Evolutionary conservation across 2,329 filamentous ascomycete species (phyloP).

Genomic region (Botrytis porri): DNA sequence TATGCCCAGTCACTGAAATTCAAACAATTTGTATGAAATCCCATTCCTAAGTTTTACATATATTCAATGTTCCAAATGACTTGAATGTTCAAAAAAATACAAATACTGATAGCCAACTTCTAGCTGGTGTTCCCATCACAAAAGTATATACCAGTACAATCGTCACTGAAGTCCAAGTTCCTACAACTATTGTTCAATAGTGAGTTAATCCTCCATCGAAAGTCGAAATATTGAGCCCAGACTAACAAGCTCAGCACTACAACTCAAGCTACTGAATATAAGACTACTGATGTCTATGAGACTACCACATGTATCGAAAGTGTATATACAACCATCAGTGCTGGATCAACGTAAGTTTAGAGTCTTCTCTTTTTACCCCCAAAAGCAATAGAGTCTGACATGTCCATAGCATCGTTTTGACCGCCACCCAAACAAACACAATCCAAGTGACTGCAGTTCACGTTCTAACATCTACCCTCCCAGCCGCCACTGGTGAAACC

Average conservation of each 20-base stretch:
- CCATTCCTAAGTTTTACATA: background rate
- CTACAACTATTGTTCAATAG: slow-evolving; percentile 37
- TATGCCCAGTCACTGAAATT: slow-evolving; percentile 48
- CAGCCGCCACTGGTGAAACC: slow-evolving; percentile 30
- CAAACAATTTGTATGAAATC: slow-evolving; percentile 46
- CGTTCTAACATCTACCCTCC: slow-evolving; percentile 30
- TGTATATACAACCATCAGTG: slow-evolving; percentile 33
- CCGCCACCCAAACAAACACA: slow-evolving; percentile 45
- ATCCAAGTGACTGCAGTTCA: slow-evolving; percentile 42
- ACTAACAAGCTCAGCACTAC: slow-evolving; percentile 11
- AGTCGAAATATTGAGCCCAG: background rate
- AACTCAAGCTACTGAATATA: slow-evolving; percentile 2
- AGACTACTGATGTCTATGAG: slow-evolving; percentile 34
- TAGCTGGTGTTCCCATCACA: slow-evolving; percentile 43
- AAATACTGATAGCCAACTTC: slow-evolving; percentile 45
- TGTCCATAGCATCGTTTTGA: slow-evolving; percentile 35
- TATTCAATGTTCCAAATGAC: background rate
- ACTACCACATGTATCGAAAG: slow-evolving; percentile 40
- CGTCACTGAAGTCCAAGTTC: slow-evolving; percentile 29
- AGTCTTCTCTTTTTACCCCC: rapidly evolving
- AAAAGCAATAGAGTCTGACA: background rate
- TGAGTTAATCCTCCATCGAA: slow-evolving; percentile 25
- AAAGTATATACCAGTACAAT: slow-evolving; percentile 34
- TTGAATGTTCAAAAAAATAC: background rate
- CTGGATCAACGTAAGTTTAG: slow-evolving; percentile 37